Conservation (phyloP, 345 rosid species). For the Hypericum perforatum region DNA sequence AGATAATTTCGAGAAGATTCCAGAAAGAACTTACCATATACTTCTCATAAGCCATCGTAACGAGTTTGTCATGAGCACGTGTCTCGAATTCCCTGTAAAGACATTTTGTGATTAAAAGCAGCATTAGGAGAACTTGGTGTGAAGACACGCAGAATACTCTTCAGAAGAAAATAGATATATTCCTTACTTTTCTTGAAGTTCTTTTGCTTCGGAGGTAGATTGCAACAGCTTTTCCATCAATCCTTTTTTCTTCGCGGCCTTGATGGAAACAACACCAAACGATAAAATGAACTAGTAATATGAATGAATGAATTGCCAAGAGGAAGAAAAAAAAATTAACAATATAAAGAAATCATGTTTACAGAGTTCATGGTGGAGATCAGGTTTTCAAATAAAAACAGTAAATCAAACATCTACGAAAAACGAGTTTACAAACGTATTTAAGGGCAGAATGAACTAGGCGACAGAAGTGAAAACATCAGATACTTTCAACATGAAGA, state of each 20-base stretch:
- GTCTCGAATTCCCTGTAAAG: slow-evolving; percentile 58
- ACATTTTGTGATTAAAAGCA: slow-evolving; percentile 1
- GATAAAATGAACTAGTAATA: slow-evolving; percentile 3
- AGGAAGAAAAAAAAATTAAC: too few relatives aligned
- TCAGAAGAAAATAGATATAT: slow-evolving; percentile 13
- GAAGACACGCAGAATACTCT: slow-evolving; percentile 5
- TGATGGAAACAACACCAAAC: slow-evolving; percentile 10
- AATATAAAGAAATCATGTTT: too few relatives aligned
- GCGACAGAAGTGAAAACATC: not conserved
- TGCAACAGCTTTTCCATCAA: slow-evolving; percentile 50
- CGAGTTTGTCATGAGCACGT: slow-evolving; percentile 67
- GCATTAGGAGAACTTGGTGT: slow-evolving; percentile 9
- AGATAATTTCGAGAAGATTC: not conserved
- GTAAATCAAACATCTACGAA: too few relatives aligned
- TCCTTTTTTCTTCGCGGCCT: slow-evolving; percentile 69
- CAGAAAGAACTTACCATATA: slow-evolving; percentile 44
- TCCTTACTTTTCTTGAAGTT: slow-evolving; percentile 62
- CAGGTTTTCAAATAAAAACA: too few relatives aligned
- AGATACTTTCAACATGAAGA: not conserved
- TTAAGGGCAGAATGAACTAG: too few relatives aligned
- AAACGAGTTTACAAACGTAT: too few relatives aligned
- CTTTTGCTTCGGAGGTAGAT: slow-evolving; percentile 53
- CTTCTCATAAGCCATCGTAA: slow-evolving; percentile 74
- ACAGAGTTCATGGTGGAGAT: too few relatives aligned
- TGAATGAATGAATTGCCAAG: not conserved